A percentile compares a stretch with the other conserved stretches of the same genome.
phyloP scores from a whole-genome alignment of 345 rosid species.

The Acer campestre region DNA sequence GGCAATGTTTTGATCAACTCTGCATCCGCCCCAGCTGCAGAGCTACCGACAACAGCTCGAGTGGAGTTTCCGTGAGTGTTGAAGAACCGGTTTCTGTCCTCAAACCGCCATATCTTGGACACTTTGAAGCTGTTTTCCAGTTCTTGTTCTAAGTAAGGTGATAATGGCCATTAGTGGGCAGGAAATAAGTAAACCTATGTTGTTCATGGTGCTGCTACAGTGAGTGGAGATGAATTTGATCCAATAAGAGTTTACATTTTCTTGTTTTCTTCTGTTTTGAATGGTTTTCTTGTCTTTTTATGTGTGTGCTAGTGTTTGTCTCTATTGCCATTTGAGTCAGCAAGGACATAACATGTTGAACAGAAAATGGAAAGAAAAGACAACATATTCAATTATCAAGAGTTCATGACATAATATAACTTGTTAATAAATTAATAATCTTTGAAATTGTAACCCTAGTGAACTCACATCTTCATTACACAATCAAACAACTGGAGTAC shows the following conservation, averaged over 20 bases:
- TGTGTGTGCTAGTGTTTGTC: neutral
- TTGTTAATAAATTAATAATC: too few relatives aligned
- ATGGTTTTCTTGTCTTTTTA: neutral
- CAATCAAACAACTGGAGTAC: neutral
- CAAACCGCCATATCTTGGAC: conserved; percentile 42
- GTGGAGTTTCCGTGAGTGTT: conserved; percentile 28
- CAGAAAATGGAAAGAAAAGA: neutral
- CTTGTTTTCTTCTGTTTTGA: neutral
- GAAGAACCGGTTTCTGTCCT: conserved; percentile 30
- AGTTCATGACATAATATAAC: conserved; percentile 1
- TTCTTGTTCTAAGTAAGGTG: conserved; percentile 46
- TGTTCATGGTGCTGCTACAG: neutral
- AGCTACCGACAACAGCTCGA: conserved; percentile 47
- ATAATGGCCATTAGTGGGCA: conserved; percentile 48
- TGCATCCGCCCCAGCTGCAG: conserved; percentile 48
- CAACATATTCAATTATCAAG: neutral
- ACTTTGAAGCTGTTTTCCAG: conserved; percentile 49
- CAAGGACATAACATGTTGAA: neutral
- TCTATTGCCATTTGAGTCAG: neutral
- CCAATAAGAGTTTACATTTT: neutral
- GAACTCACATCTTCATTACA: neutral
- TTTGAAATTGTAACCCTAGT: too few relatives aligned
- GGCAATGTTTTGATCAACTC: conserved; percentile 53
- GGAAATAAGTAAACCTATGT: conserved; percentile 46
- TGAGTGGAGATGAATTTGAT: neutral